Base-by-base conservation (phyloP, 176 grass and related monocot species). In the Canna indica region DNA sequence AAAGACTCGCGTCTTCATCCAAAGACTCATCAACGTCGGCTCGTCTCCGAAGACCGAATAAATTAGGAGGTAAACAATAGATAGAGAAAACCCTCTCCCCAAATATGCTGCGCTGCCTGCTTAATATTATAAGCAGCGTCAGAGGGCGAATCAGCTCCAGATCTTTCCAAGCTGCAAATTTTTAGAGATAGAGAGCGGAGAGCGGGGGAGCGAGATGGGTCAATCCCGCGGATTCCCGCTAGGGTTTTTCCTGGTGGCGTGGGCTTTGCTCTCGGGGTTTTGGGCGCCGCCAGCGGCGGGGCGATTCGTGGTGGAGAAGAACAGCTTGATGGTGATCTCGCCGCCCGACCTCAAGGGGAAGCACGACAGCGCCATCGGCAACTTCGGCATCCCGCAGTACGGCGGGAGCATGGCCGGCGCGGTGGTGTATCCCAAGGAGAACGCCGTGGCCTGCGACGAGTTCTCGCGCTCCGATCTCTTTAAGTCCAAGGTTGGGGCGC, bases 241-340 rank as follows among this genome's bases (percentile, higher is more conserved):
- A 76, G 84, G 81, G 76, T 63, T 82, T 66, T 29, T 84, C 64
- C 60, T 78, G n/a, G 59, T 75, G 32, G 63, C 39, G 63, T 66
- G 33, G 63, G 32, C 33, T 15, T 66, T 66, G 63, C 18, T 39
- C 34, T 35, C 33, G 33, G 63, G 34, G 63, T 17, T 66, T 13
- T 66, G 33, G 63, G 63, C 20, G 32, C 63, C 63, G 34, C 75
- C 28, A 71, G 46, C 18, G 61, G 71, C 34, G 38, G 68, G 71
- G 66, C 54, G 83, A 71, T 97, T 97, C 80, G 93, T 97, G 74
- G 93, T 97, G 76, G 93, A 97, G 86, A 97, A 97, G 86, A 97
- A 97, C 62, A 97, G 93, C 76, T 77, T 92, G 73, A 92, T 97
- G 93, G 93, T 97, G 59, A 83, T 78, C 30, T 84, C 84, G 77